phyloP scores from a whole-genome alignment of 176 grass and related monocot genomes.

The Triticum dicoccoides region DNA sequence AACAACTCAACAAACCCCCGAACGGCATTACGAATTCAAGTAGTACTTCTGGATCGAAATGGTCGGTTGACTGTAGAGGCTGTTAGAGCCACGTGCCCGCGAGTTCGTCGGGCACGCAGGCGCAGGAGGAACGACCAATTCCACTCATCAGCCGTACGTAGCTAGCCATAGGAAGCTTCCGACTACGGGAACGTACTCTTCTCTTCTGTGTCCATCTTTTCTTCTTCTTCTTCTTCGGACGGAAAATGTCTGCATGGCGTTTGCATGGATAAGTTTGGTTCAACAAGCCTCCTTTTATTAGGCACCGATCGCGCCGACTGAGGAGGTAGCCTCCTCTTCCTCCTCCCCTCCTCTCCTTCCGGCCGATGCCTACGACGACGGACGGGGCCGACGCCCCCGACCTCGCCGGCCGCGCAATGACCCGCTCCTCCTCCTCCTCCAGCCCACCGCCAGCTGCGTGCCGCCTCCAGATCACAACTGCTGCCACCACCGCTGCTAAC shows the following conservation, averaged over 20 bases:
- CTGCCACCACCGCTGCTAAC: background rate
- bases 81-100: background rate
- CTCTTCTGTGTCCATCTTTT: background rate
- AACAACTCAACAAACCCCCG: background rate
- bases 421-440: background rate
- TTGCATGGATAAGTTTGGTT: background rate
- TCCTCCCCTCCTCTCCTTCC: background rate
- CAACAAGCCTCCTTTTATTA: constrained; percentile 5
- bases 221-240: background rate
- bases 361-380: constrained; percentile 42
- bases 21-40: background rate
- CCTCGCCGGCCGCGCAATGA: constrained; percentile 35
- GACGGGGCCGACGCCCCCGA: constrained; percentile 25
- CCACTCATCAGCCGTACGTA: background rate
- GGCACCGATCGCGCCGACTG: constrained; percentile 6
- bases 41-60: background rate
- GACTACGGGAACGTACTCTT: too few relatives aligned
- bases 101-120: background rate
- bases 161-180: too few relatives aligned
- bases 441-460: constrained; percentile 12
- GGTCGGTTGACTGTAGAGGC: too few relatives aligned
- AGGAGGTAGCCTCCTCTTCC: background rate
- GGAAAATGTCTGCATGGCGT: background rate
- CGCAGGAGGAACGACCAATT: background rate
- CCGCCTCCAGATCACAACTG: background rate